phyloP scores from a whole-genome alignment of 371 early-diverging fungal species.

The Mucor irregularis region DNA sequence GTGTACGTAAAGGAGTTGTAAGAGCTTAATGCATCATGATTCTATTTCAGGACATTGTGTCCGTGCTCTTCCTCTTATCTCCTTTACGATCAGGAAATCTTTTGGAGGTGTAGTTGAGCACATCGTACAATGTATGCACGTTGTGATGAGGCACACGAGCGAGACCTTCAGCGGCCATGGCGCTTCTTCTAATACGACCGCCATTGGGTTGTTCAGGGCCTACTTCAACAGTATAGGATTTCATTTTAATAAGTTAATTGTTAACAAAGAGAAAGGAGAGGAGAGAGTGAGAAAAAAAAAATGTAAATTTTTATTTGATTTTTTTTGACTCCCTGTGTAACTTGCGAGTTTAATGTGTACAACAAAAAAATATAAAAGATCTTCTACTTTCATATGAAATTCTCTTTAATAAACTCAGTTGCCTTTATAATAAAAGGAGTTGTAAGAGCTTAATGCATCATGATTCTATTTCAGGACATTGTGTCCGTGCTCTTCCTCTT shows the following conservation, averaged over 20 bases:
- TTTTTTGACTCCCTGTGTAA: neutral
- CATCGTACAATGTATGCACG: slow-evolving; percentile 71
- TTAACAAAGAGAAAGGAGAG: slow-evolving; percentile 9
- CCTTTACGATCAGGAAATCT: slow-evolving; percentile 50
- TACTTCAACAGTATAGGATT: slow-evolving; percentile 41
- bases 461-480: neutral
- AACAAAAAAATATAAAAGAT: no score
- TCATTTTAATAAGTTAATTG: slow-evolving; percentile 20
- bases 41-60: slow-evolving; percentile 9
- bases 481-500: neutral
- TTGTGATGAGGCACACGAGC: slow-evolving; percentile 47
- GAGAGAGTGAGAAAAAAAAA: neutral
- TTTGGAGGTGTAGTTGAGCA: slow-evolving; percentile 51
- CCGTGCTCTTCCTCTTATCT: slow-evolving; percentile 15
- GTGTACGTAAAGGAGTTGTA: no score
- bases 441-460: neutral
- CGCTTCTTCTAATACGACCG: slow-evolving; percentile 54
- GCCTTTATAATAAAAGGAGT: neutral
- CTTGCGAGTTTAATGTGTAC: no score
- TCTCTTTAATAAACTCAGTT: neutral
- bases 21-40: neutral
- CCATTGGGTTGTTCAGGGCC: slow-evolving; percentile 52
- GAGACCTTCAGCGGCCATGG: slow-evolving; percentile 51
- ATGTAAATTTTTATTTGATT: neutral
- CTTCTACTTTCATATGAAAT: slow-evolving; percentile 2